Conservation (phyloP, 371 early-diverging fungal genomes). For the Sporodiniella umbellata region DNA sequence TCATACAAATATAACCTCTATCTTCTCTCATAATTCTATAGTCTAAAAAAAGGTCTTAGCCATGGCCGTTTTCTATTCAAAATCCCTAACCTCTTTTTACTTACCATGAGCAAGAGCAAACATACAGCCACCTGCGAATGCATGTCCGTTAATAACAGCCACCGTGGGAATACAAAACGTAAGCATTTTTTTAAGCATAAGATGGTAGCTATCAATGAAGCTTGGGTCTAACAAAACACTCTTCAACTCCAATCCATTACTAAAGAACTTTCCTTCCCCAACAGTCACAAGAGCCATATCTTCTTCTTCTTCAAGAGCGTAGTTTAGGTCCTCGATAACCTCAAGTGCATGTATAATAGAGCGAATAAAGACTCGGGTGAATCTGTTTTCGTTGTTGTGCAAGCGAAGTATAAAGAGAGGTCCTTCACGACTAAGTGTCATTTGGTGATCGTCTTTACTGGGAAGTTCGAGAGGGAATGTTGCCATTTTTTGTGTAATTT, state of each 20-base stretch:
- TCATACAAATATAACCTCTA: constrained; percentile 77
- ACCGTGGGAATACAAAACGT: constrained; percentile 77
- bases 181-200: constrained; percentile 50
- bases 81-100: too few species aligned
- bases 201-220: constrained; percentile 51
- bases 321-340: constrained; percentile 36
- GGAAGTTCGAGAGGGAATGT: constrained; percentile 36
- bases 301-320: too few species aligned
- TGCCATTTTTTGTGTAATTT: constrained; percentile 13
- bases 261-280: constrained; percentile 69
- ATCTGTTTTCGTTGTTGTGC: constrained; percentile 67
- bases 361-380: constrained; percentile 57
- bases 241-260: constrained; percentile 73
- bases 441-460: constrained; percentile 30
- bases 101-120: constrained; percentile 73
- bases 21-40: constrained; percentile 81
- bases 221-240: constrained; percentile 37
- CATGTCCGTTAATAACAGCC: constrained; percentile 83
- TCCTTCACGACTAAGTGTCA: constrained; percentile 53
- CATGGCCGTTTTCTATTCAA: too few species aligned
- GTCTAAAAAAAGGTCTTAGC: constrained; percentile 46
- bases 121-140: constrained; percentile 86
- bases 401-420: constrained; percentile 59
- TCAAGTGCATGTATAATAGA: constrained; percentile 42
- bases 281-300: constrained; percentile 62